phyloP scores from a whole-genome alignment of 2,329 filamentous ascomycete species.

The Colletotrichum horii region DNA sequence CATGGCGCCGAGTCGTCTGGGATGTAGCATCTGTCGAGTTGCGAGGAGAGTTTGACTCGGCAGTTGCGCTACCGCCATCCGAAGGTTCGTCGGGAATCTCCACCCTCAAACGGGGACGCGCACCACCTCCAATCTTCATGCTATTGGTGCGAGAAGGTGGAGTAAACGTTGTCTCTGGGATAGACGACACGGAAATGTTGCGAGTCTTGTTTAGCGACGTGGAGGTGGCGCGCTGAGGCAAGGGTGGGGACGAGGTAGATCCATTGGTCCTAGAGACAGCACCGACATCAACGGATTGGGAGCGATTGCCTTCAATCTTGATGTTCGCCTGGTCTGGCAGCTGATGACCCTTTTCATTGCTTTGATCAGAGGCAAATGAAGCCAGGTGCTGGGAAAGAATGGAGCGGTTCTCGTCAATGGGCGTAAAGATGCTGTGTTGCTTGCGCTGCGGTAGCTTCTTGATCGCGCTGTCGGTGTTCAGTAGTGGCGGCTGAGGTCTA shows the following conservation, averaged over 20 bases:
- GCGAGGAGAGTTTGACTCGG: conserved; percentile 70
- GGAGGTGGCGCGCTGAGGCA: conserved; percentile 54
- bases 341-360: conserved; percentile 34
- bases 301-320: conserved; percentile 46
- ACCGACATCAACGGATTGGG: conserved; percentile 70
- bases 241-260: conserved; percentile 60
- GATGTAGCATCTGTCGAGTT: conserved; percentile 65
- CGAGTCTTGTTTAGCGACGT: conserved; percentile 53
- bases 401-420: conserved; percentile 91
- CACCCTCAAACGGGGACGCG: conserved; percentile 85
- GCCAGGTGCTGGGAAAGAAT: conserved; percentile 85
- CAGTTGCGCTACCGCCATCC: conserved; percentile 75
- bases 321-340: conserved; percentile 19
- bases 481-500: conserved; percentile 48
- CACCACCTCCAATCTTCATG: conserved; percentile 66
- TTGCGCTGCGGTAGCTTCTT: conserved; percentile 76
- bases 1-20: conserved; percentile 53
- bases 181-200: conserved; percentile 61
- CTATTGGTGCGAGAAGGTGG: conserved; percentile 83
- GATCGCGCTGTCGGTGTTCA: conserved; percentile 58
- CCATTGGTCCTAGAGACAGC: conserved; percentile 55
- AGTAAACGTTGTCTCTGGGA: conserved; percentile 68
- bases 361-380: conserved; percentile 64
- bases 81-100: conserved; percentile 94
- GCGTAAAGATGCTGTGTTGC: conserved; percentile 94